A percentile compares a stretch with the other conserved stretches of the same genome.
Evolutionary conservation across 202 grass and related monocot species (phyloP).

Genomic region (Eragrostis tef): DNA sequence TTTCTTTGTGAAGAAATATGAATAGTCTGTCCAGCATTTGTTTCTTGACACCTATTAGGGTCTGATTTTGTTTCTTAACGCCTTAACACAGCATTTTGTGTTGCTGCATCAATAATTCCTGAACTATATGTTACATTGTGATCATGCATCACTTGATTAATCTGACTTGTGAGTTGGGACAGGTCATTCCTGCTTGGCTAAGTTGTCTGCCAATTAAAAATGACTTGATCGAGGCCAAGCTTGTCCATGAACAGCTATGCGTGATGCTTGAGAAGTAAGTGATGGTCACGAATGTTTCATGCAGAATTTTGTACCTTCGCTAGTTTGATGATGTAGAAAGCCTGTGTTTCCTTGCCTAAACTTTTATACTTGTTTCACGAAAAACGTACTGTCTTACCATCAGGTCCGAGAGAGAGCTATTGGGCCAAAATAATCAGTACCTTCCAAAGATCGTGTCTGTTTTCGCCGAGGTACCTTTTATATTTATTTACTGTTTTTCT

Average conservation of each 20-base stretch:
- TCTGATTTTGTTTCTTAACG: constrained; percentile 16
- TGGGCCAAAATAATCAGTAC: constrained; percentile 80
- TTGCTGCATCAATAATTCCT: constrained; percentile 33
- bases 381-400: constrained; percentile 23
- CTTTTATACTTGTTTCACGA: constrained; percentile 35
- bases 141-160: constrained; percentile 15
- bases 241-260: constrained; percentile 84
- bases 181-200: constrained; percentile 87
- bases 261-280: constrained; percentile 87
- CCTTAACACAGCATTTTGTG: background rate
- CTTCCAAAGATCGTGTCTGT: constrained; percentile 76
- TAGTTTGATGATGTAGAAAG: background rate
- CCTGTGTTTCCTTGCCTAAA: background rate
- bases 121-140: constrained; percentile 30
- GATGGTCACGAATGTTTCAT: constrained; percentile 26
- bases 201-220: constrained; percentile 81
- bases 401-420: constrained; percentile 80
- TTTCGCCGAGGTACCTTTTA: constrained; percentile 70
- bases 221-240: constrained; percentile 77
- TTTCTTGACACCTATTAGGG: background rate
- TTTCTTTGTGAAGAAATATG: background rate
- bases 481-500: background rate
- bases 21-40: constrained; percentile 23
- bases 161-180: constrained; percentile 49
- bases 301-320: constrained; percentile 18